Conservation (phyloP, 2,329 filamentous ascomycete species). For the Nannizziopsis arthrosporioides region DNA sequence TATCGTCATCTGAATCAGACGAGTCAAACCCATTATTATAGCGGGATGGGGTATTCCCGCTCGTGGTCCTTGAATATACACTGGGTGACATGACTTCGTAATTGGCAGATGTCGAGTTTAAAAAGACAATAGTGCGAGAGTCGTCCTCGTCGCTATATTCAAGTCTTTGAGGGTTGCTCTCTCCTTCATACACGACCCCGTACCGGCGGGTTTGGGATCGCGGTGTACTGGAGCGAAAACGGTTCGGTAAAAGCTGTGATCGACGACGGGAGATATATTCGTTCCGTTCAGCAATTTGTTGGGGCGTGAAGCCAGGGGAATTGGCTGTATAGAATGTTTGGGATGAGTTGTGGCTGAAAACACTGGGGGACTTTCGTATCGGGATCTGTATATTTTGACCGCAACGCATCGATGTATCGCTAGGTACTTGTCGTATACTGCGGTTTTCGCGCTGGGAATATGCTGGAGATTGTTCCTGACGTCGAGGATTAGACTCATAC, state of each 20-base stretch:
- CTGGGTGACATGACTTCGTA: conserved; percentile 21
- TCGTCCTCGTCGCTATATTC: conserved; percentile 12
- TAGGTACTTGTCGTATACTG: conserved; percentile 14
- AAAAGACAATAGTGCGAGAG: conserved; percentile 14
- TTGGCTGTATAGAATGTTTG: conserved; percentile 2
- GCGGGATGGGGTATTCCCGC: conserved; percentile 17
- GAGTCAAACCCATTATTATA: neutral
- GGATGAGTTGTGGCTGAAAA: conserved; percentile 7
- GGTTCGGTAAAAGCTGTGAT: neutral
- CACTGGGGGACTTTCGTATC: conserved; percentile 6
- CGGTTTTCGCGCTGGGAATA: conserved; percentile 5
- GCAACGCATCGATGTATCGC: neutral
- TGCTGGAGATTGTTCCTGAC: neutral
- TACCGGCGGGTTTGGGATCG: neutral
- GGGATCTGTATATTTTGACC: neutral
- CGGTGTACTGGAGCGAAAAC: neutral
- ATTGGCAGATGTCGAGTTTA: neutral
- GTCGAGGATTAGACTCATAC: neutral
- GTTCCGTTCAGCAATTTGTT: conserved; percentile 18
- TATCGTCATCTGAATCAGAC: conserved; percentile 13
- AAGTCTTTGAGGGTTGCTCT: conserved; percentile 2
- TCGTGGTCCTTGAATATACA: conserved; percentile 26
- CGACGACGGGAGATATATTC: conserved; percentile 13
- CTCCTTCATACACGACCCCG: neutral
- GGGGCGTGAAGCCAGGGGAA: conserved; percentile 13